Evolutionary conservation across 176 grass and related monocot genomes (phyloP).

Genomic region (Musa acuminata): DNA sequence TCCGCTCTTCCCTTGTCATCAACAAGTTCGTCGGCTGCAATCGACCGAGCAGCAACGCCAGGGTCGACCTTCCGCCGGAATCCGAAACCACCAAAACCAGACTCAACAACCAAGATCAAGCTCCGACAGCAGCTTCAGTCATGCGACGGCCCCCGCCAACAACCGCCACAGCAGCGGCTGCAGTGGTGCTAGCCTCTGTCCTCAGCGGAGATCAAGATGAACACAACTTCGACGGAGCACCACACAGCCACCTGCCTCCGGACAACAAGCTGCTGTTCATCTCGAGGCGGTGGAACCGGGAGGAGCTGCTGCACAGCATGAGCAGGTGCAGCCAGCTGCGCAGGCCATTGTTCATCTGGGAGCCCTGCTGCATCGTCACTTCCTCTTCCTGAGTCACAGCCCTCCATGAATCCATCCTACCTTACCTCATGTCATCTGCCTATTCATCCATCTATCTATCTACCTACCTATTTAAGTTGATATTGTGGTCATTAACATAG

Average conservation of each 20-base stretch:
- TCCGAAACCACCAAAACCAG: neutral
- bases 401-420: too few species aligned
- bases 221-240: slow-evolving; percentile 14
- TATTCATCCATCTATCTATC: too few species aligned
- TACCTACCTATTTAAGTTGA: too few species aligned
- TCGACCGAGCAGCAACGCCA: slow-evolving; percentile 6
- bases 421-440: too few species aligned
- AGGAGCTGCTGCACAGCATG: slow-evolving; percentile 65
- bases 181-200: slow-evolving; percentile 39
- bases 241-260: neutral
- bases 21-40: slow-evolving; percentile 97
- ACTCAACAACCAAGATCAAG: neutral
- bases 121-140: neutral
- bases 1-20: slow-evolving; percentile 77
- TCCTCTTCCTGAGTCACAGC: slow-evolving; percentile 9
- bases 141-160: slow-evolving; percentile 34
- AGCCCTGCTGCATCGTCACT: slow-evolving; percentile 83
- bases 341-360: slow-evolving; percentile 61
- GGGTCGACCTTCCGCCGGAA: neutral
- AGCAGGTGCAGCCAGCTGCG: slow-evolving; percentile 71
- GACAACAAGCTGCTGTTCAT: slow-evolving; percentile 74
- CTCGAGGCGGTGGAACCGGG: slow-evolving; percentile 37
- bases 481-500: too few species aligned
- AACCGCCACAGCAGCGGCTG: slow-evolving; percentile 51
- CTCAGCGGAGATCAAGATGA: slow-evolving; percentile 17